Conservation (phyloP, 2,329 filamentous ascomycete genomes). For the Pseudopithomyces maydicus region DNA sequence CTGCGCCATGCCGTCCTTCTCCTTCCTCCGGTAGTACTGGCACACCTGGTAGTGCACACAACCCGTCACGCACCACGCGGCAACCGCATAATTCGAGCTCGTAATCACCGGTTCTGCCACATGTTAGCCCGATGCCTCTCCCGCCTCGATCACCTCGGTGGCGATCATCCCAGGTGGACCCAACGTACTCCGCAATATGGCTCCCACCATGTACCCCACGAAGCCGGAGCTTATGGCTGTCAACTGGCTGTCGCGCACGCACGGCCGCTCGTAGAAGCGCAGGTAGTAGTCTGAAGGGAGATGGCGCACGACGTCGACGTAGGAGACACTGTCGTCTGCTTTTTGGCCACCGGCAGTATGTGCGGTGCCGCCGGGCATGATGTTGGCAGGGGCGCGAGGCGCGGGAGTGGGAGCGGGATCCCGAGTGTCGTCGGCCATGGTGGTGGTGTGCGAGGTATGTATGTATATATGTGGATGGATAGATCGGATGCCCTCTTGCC, state of each 20-base stretch:
- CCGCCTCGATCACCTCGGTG: too few relatives aligned
- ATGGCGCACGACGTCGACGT: conserved; percentile 66
- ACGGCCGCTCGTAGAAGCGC: conserved; percentile 78
- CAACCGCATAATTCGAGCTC: conserved; percentile 85
- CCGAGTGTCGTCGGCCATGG: conserved; percentile 55
- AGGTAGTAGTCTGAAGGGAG: conserved; percentile 73
- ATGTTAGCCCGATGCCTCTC: conserved; percentile 16
- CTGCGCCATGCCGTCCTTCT: conserved; percentile 82
- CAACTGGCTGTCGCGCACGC: conserved; percentile 80
- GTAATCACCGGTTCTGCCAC: conserved; percentile 63
- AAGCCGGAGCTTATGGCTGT: conserved; percentile 83
- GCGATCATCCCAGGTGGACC: neutral
- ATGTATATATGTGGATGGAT: neutral
- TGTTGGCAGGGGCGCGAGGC: conserved; percentile 37
- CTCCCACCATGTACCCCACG: conserved; percentile 73
- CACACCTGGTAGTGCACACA: conserved; percentile 83
- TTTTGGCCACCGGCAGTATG: conserved; percentile 64
- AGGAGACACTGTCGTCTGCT: conserved; percentile 44
- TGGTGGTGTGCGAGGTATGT: conserved; percentile 30
- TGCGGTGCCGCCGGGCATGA: conserved; percentile 60
- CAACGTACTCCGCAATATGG: conserved; percentile 72
- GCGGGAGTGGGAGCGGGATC: conserved; percentile 28
- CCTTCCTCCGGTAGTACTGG: conserved; percentile 72
- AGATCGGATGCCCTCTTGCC: neutral
- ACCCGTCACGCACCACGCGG: conserved; percentile 72